Evolutionary conservation across 495 filamentous ascomycete genomes (phyloP).

Genomic region (Penicillium angulare): DNA sequence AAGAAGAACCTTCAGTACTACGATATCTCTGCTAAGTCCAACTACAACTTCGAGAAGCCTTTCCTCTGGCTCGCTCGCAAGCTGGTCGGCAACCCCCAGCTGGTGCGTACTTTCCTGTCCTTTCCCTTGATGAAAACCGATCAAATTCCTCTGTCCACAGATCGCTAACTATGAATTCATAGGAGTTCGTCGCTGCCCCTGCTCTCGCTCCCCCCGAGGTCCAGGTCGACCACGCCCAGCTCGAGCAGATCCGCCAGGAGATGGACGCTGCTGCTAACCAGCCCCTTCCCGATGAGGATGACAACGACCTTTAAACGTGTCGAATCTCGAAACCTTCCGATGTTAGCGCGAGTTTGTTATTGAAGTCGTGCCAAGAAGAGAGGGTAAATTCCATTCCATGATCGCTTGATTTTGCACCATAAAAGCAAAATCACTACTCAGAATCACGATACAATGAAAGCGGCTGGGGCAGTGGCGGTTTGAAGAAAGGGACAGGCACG

Average conservation of each 20-base stretch:
- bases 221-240: slow-evolving; percentile 75
- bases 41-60: slow-evolving; percentile 99
- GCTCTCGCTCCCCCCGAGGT: slow-evolving; percentile 94
- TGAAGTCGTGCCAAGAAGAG: slow-evolving; percentile 7
- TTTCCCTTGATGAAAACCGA: neutral
- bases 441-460: slow-evolving; percentile 48
- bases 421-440: slow-evolving; percentile 22
- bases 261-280: slow-evolving; percentile 76
- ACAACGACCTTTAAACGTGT: slow-evolving; percentile 64
- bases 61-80: slow-evolving; percentile 99
- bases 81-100: slow-evolving; percentile 86
- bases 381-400: slow-evolving; percentile 15
- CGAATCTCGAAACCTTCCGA: slow-evolving; percentile 5
- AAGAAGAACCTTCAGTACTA: slow-evolving; percentile 99
- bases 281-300: slow-evolving; percentile 96
- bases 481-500: slow-evolving; percentile 38
- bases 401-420: slow-evolving; percentile 18
- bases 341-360: slow-evolving; percentile 3
- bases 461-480: slow-evolving; percentile 37
- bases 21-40: slow-evolving; percentile 99
- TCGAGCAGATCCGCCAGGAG: slow-evolving; percentile 81
- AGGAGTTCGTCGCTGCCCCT: slow-evolving; percentile 97
- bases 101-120: slow-evolving; percentile 58
- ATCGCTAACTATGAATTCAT: slow-evolving; percentile 15
- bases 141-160: neutral